Conservation (phyloP, 2,329 filamentous ascomycete species). For the Blastomyces emzantsi region DNA sequence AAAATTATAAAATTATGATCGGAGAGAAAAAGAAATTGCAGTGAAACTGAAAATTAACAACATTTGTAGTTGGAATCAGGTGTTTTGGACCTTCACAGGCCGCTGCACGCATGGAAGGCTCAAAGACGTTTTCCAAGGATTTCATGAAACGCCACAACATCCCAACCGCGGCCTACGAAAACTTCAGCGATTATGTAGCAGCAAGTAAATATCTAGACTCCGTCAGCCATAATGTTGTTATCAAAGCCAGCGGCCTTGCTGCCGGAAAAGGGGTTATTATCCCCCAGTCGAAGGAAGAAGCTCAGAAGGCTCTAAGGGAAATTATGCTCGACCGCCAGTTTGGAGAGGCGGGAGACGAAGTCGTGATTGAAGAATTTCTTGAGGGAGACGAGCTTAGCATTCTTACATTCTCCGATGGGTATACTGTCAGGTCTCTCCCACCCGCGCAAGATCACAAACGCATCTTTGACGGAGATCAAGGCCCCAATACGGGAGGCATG, state of each 20-base stretch:
- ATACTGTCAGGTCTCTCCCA: constrained; percentile 71
- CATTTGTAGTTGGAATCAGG: constrained; percentile 53
- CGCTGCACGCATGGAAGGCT: constrained; percentile 86
- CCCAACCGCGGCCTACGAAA: constrained; percentile 82
- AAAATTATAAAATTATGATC: not conserved
- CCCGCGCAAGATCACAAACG: constrained; percentile 96
- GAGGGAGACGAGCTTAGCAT: constrained; percentile 88
- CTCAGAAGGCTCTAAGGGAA: constrained; percentile 67
- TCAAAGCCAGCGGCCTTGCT: constrained; percentile 88
- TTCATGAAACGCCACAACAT: constrained; percentile 91
- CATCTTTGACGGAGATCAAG: constrained; percentile 79
- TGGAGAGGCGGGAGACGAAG: constrained; percentile 74
- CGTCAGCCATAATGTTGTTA: constrained; percentile 66
- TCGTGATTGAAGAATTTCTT: constrained; percentile 92
- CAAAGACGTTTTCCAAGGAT: constrained; percentile 95
- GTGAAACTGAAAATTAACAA: not conserved
- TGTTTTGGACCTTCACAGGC: constrained; percentile 79
- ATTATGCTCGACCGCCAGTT: constrained; percentile 90
- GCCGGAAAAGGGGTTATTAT: constrained; percentile 95
- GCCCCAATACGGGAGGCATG: constrained; percentile 96
- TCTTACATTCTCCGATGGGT: constrained; percentile 83
- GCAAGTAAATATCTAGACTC: constrained; percentile 66
- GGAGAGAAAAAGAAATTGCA: not conserved
- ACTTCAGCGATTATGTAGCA: constrained; percentile 68
- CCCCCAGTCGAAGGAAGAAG: constrained; percentile 71